phyloP scores from a whole-genome alignment of 139 green algal genomes.

The Chlamydomonas incerta region DNA sequence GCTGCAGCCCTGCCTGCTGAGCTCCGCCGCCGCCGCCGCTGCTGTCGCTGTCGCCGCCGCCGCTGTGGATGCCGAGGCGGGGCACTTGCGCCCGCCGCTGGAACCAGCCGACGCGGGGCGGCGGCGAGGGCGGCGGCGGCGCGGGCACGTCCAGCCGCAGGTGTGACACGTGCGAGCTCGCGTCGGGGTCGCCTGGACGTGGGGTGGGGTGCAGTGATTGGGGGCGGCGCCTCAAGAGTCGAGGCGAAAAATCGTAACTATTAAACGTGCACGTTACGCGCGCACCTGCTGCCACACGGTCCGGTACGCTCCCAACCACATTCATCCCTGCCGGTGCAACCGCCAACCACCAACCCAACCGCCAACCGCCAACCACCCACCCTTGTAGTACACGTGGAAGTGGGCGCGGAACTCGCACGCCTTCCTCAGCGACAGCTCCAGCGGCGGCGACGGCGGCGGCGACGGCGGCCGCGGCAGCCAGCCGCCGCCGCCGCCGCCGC shows the following conservation, averaged over 20 bases:
- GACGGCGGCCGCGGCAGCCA: background rate
- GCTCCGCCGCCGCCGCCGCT: background rate
- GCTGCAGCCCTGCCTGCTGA: no score
- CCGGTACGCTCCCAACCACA: no score
- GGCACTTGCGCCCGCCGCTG: no score
- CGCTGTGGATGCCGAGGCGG: no score
- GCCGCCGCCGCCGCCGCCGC: background rate
- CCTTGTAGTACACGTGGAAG: constrained; percentile 44
- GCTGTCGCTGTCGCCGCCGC: background rate
- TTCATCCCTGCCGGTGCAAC: no score
- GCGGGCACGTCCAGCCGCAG: background rate
- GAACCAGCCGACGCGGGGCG: background rate
- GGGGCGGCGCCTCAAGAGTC: no score
- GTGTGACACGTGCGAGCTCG: background rate
- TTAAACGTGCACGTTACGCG: no score
- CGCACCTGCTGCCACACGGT: no score
- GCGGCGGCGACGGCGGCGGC: background rate
- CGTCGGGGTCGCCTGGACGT: background rate
- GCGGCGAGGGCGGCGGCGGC: background rate
- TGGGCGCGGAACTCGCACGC: constrained; percentile 54
- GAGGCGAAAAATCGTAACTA: no score
- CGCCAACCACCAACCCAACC: background rate
- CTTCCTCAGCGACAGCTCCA: constrained; percentile 41
- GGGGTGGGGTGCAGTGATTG: no score
- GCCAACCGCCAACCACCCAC: background rate